Conservation (phyloP, 495 filamentous ascomycete species). For the Staphylotrichum longicolle region DNA sequence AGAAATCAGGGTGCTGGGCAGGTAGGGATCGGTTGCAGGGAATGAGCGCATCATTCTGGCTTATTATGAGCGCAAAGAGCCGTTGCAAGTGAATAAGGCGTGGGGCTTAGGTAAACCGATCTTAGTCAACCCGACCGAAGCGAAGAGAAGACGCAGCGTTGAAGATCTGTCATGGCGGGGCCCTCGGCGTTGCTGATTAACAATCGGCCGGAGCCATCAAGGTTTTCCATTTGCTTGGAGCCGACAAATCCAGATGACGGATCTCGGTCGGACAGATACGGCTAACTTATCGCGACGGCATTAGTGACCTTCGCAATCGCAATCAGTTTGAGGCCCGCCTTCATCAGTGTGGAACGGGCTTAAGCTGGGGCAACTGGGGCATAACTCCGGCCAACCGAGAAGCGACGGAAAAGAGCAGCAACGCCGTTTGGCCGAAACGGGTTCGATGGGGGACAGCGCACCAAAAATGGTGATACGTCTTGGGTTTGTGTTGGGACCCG, state of each 20-base stretch:
- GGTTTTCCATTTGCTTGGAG: background rate
- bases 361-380: conserved; percentile 17
- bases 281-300: too few species aligned
- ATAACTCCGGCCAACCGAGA: conserved; percentile 18
- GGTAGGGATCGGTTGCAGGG: conserved; percentile 8
- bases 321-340: conserved; percentile 19
- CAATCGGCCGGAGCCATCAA: conserved; percentile 4
- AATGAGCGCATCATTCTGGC: conserved; percentile 7
- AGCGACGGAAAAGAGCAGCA: background rate
- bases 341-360: conserved; percentile 20
- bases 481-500: conserved; percentile 11
- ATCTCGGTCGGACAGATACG: background rate
- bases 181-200: conserved; percentile 23
- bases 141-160: conserved; percentile 4
- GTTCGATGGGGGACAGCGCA: conserved; percentile 8
- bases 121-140: background rate
- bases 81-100: background rate
- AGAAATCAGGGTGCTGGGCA: conserved; percentile 9
- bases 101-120: conserved; percentile 10
- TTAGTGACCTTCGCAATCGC: background rate
- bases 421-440: conserved; percentile 14
- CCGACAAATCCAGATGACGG: background rate
- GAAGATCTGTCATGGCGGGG: background rate
- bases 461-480: conserved; percentile 20
- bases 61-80: conserved; percentile 9